These are phyloP conservation scores for Pseudotsuga menziesii DNA, from an alignment of 75 land plant genomes.

Conservation along the genomic window DNA sequence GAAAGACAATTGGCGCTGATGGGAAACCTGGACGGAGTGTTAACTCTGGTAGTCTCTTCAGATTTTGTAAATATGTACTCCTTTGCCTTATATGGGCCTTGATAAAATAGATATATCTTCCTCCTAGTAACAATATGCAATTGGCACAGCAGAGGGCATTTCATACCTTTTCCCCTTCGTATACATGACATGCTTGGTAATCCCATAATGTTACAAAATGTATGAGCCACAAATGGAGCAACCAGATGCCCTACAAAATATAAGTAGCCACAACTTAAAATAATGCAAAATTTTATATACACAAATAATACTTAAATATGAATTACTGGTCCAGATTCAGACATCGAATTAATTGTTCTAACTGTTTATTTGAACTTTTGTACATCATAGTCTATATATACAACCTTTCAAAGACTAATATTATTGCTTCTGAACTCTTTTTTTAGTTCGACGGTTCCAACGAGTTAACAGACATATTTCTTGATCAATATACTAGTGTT, in stretches of 20 bases:
- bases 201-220: slow-evolving; percentile 91
- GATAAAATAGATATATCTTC: too few relatives aligned
- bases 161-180: slow-evolving; percentile 8
- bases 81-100: too few relatives aligned
- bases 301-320: background rate
- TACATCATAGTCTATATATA: background rate
- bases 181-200: slow-evolving; percentile 38
- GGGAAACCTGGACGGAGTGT: too few relatives aligned
- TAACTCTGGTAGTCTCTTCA: too few relatives aligned
- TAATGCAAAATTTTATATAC: background rate
- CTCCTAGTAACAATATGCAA: too few relatives aligned
- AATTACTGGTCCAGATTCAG: background rate
- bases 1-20: too few relatives aligned
- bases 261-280: background rate
- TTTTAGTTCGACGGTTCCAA: background rate
- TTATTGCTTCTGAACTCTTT: too few relatives aligned
- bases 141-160: too few relatives aligned
- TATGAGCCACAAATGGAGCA: slow-evolving; percentile 75
- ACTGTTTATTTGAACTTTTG: background rate
- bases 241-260: slow-evolving; percentile 55
- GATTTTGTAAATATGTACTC: too few relatives aligned
- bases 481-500: background rate
- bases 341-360: background rate
- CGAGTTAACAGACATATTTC: background rate
- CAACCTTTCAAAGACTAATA: background rate